Evolutionary conservation across 352 stramenopile species (phyloP).

Genomic region (Phytopythium litorale): DNA sequence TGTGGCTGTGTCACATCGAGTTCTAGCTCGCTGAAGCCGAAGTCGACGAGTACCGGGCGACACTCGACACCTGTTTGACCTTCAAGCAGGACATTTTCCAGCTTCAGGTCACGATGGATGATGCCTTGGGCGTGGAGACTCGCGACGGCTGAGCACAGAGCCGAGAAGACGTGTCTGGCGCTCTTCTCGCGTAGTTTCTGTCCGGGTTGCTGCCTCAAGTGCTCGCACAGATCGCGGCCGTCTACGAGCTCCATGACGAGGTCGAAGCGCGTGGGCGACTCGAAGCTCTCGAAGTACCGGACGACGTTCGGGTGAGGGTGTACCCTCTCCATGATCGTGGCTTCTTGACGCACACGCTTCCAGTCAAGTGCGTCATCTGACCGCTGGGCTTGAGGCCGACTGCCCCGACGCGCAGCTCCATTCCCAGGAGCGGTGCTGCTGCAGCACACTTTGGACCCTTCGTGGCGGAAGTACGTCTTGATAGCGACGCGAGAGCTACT

Average conservation of each 20-base stretch:
- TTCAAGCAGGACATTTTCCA: constrained; percentile 65
- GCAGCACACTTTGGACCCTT: constrained; percentile 27
- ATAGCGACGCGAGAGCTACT: constrained; percentile 43
- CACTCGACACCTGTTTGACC: constrained; percentile 15
- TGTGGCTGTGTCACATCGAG: neutral
- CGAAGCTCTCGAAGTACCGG: constrained; percentile 54
- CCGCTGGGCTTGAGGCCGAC: constrained; percentile 5
- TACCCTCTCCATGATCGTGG: constrained; percentile 38
- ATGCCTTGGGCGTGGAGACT: constrained; percentile 49
- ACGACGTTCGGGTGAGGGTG: constrained; percentile 36
- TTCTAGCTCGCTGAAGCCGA: constrained; percentile 66
- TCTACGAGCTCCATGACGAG: constrained; percentile 48
- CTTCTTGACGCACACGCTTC: constrained; percentile 56
- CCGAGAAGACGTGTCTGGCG: constrained; percentile 36
- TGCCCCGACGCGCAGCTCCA: constrained; percentile 4
- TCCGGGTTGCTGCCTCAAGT: constrained; percentile 23
- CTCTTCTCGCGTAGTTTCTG: constrained; percentile 31
- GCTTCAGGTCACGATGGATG: constrained; percentile 74
- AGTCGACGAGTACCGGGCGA: constrained; percentile 51
- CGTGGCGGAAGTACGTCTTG: constrained; percentile 57
- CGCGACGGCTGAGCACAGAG: constrained; percentile 30
- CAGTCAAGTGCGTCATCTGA: constrained; percentile 42
- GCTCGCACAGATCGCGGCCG: constrained; percentile 39
- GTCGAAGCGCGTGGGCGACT: constrained; percentile 52
- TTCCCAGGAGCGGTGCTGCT: neutral